Percentiles rank a stretch among this genome's conserved stretches.
phyloP scores from a whole-genome alignment of 495 filamentous ascomycete genomes.

The Aspergillus mulundensis region DNA sequence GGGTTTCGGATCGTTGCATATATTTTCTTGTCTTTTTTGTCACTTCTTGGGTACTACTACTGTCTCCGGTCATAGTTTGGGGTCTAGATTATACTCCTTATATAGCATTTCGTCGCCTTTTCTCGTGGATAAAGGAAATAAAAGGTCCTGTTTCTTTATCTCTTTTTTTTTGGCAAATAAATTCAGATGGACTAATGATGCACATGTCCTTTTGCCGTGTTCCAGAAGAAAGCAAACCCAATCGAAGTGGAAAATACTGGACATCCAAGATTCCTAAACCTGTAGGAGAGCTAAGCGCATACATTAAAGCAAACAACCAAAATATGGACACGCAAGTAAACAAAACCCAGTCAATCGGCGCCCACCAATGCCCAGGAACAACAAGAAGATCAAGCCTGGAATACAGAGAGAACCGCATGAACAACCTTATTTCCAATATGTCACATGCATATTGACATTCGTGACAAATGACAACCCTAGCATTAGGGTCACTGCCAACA shows the following conservation, averaged over 20 bases:
- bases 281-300: neutral
- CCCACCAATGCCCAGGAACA: constrained; percentile 15
- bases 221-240: neutral
- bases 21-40: neutral
- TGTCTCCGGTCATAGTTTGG: neutral
- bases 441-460: constrained; percentile 2
- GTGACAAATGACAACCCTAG: neutral
- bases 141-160: neutral
- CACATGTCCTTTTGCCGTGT: no score
- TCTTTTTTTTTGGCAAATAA: neutral
- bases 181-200: no score
- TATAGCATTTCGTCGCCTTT: neutral
- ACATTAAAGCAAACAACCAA: neutral
- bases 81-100: neutral
- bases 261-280: constrained; percentile 9
- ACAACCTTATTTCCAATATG: neutral
- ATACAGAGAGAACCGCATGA: constrained; percentile 10
- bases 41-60: constrained; percentile 1
- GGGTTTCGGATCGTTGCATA: constrained; percentile 2
- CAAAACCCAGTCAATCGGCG: constrained; percentile 11
- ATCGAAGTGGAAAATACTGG: neutral
- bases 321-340: constrained; percentile 6
- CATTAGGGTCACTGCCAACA: constrained; percentile 50
- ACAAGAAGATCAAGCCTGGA: neutral
- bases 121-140: neutral